Evolutionary conservation across 805 yeast species (phyloP), one percentile per base, ranked within the genome.

Genomic region (Lipomyces lipofer): DNA sequence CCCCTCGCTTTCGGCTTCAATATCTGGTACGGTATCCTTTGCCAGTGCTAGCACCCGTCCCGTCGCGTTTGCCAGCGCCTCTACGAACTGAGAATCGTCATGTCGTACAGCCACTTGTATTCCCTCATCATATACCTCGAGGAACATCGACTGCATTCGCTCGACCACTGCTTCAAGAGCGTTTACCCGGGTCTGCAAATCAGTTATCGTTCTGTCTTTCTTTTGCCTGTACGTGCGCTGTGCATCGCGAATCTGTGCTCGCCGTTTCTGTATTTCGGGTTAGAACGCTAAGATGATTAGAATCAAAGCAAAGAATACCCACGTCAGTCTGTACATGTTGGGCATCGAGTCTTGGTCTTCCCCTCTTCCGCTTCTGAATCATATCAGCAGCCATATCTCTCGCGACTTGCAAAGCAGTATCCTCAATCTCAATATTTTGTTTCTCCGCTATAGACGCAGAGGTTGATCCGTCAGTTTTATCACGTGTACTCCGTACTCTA

Each of bases 231-330:
- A 51, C 8, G 55, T 51, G 19, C 55, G 47, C 42, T 51, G 55
- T 4, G 55, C 55, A 10, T 51, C 55, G 24, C 55, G 55, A 28
- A 51, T 45, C 25, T 51, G 55, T 3, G 55, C 55, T 9, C 55
- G 42, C 2, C 55, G 50, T 3, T 51, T 46, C 51, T 51, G 4
- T 6, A 19, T 7, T 19, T 36, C n/a, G 22, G 40, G 25, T 19
- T 10, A 36, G 9, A 3, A 19, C 1, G 7, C 38, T 13, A 10
- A 36, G 7, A n/a, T n/a, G n/a, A n/a, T n/a, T n/a, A n/a, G n/a
- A 8, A 12, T 4, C 10, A 17, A 36, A 25, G 19, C 9, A 17
- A 36, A 19, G 40, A 10, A 1, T 4, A 4, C 25, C 25, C 22
- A 36, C 40, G 12, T 36, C 25, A 15, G 43, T 12, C n/a, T 19